Evolutionary conservation across 768 basidiomycete species (phyloP).

Genomic region (Mycena leptocephala): DNA sequence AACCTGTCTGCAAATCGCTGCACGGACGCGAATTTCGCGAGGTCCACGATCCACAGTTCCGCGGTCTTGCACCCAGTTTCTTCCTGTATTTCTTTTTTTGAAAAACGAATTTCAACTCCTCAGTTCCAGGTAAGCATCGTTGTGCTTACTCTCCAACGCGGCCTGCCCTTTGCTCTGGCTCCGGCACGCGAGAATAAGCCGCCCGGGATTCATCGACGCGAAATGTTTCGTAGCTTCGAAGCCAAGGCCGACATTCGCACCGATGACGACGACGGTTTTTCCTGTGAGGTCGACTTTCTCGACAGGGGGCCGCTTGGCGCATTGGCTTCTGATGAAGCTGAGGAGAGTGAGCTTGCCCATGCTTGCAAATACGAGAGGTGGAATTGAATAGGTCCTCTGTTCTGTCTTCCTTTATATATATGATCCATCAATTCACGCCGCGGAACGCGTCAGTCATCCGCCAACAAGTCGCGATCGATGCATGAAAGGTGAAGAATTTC

Average conservation of each 20-base stretch:
- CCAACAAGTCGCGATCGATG: background rate
- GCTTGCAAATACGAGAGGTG: background rate
- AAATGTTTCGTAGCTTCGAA: constrained; percentile 48
- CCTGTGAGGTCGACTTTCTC: constrained; percentile 35
- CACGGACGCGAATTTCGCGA: constrained; percentile 51
- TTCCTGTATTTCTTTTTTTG: constrained; percentile 20
- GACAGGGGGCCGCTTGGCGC: constrained; percentile 35
- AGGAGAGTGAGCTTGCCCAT: constrained; percentile 25
- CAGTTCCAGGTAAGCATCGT: background rate
- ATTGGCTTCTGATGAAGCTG: constrained; percentile 23
- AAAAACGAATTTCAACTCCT: background rate
- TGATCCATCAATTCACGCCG: background rate
- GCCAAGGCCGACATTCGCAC: constrained; percentile 39
- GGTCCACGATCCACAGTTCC: constrained; percentile 53
- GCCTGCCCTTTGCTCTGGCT: constrained; percentile 30
- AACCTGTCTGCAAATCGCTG: constrained; percentile 50
- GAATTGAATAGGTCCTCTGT: background rate
- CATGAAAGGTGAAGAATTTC: background rate
- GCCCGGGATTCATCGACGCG: constrained; percentile 47
- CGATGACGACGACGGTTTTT: constrained; percentile 34
- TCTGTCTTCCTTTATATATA: background rate
- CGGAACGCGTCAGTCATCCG: background rate
- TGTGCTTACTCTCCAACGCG: constrained; percentile 24
- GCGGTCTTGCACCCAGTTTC: constrained; percentile 27
- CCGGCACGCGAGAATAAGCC: constrained; percentile 53